These are phyloP conservation scores for Alternaria novae-zelandiae DNA, from an alignment of 2,329 filamentous ascomycete species.

Conservation along the genomic window DNA sequence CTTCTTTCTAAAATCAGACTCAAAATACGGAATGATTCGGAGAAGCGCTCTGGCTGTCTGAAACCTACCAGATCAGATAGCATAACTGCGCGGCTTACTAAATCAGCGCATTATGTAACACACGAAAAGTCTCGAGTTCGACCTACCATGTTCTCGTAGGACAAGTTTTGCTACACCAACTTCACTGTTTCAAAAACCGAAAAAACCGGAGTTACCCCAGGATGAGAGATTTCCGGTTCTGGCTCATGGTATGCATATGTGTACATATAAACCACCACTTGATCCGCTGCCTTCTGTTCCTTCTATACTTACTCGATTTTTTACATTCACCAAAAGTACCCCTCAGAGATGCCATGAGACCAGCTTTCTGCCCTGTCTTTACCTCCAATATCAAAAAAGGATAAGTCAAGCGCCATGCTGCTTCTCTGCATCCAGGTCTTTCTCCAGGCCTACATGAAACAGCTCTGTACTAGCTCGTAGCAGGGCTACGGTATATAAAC, in stretches of 20 bases:
- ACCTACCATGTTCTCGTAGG: not conserved
- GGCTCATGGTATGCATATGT: not conserved
- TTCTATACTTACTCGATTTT: no score
- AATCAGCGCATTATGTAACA: not conserved
- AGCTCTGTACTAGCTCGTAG: not conserved
- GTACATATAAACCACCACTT: not conserved
- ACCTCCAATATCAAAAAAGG: not conserved
- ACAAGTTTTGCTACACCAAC: not conserved
- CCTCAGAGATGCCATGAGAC: fast-evolving
- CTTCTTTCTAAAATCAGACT: no score
- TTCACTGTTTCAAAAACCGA: not conserved
- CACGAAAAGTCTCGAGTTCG: not conserved
- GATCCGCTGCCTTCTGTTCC: not conserved
- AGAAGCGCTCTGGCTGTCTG: not conserved
- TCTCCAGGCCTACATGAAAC: not conserved
- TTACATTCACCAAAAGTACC: no score
- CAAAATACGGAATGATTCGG: no score
- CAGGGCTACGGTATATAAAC: not conserved
- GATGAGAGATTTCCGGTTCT: not conserved
- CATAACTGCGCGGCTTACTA: not conserved
- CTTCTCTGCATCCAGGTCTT: not conserved
- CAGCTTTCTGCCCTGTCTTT: fast-evolving
- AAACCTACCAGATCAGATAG: fast-evolving
- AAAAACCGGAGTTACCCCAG: no score
- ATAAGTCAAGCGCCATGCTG: not conserved